phyloP scores from a whole-genome alignment of 192 early-diverging fungal genomes.

The Coemansia sp. region DNA sequence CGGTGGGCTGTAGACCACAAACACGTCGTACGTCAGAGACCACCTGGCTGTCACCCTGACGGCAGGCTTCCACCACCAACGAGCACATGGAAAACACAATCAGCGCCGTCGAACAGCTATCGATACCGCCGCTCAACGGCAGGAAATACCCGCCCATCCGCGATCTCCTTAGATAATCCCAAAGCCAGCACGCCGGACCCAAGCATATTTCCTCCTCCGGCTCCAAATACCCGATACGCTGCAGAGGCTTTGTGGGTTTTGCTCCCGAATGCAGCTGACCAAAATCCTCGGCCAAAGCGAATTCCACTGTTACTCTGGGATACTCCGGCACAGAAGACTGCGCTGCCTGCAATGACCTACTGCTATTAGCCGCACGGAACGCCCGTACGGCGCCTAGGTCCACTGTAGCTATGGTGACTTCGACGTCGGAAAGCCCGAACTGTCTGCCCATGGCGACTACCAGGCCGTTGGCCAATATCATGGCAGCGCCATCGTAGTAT shows the following conservation, averaged over 20 bases:
- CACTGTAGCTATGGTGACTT: constrained; percentile 88
- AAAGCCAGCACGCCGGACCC: constrained; percentile 98
- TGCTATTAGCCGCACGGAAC: constrained; percentile 66
- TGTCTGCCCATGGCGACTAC: constrained; percentile 88
- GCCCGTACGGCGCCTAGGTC: constrained; percentile 89
- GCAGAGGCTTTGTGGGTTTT: constrained; percentile 42
- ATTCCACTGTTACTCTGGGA: constrained; percentile 62
- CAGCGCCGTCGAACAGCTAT: constrained; percentile 86
- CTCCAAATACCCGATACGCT: constrained; percentile 60
- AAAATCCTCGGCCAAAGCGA: constrained; percentile 50
- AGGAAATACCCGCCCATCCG: constrained; percentile 89
- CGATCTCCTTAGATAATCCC: constrained; percentile 97
- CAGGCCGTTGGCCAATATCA: constrained; percentile 89
- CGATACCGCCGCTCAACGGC: constrained; percentile 96
- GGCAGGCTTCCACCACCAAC: constrained; percentile 35
- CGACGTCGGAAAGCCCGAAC: constrained; percentile 93
- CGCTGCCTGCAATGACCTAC: constrained; percentile 81
- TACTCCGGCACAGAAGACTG: constrained; percentile 55
- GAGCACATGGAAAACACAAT: constrained; percentile 93
- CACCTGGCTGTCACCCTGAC: constrained; percentile 61
- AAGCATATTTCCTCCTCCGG: constrained; percentile 90
- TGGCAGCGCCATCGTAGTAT: constrained; percentile 93
- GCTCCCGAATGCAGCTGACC: constrained; percentile 32
- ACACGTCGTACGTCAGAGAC: constrained; percentile 71
- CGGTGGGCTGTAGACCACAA: constrained; percentile 61